Conservation (phyloP, 768 basidiomycete genomes). For the Rhodocollybia butyracea region DNA sequence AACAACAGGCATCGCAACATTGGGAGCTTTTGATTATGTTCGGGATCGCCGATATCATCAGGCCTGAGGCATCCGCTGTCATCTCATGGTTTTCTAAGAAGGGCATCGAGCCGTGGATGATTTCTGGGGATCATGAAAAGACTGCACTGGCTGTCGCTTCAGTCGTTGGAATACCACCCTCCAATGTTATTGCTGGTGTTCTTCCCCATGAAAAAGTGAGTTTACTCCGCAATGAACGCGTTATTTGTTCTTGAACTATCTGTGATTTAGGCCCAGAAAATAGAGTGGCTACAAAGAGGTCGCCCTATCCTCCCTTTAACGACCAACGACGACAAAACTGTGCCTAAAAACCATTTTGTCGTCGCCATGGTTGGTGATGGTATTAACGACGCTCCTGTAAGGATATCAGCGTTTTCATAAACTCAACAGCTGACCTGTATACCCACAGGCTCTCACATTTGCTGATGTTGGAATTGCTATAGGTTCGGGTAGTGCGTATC, state of each 20-base stretch:
- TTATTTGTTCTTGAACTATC: neutral
- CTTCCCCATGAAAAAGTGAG: conserved; percentile 76
- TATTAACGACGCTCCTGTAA: conserved; percentile 55
- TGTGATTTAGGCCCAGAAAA: conserved; percentile 47
- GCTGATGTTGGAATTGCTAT: conserved; percentile 63
- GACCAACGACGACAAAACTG: conserved; percentile 22
- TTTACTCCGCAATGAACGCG: neutral
- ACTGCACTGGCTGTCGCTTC: conserved; percentile 73
- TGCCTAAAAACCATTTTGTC: conserved; percentile 33
- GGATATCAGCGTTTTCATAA: conserved; percentile 16
- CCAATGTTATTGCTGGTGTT: conserved; percentile 77
- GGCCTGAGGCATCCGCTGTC: conserved; percentile 55
- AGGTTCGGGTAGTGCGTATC: conserved; percentile 58
- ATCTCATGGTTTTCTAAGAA: conserved; percentile 48
- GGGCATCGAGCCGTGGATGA: conserved; percentile 71
- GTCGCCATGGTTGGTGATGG: conserved; percentile 63
- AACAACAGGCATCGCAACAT: conserved; percentile 2
- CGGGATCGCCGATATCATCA: conserved; percentile 61
- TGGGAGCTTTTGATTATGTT: conserved; percentile 48
- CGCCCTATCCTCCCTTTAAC: conserved; percentile 1
- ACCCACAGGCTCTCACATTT: conserved; percentile 39
- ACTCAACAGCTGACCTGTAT: conserved; percentile 14
- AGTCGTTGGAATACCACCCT: conserved; percentile 59
- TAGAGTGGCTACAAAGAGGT: conserved; percentile 47
- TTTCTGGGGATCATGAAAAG: conserved; percentile 66